phyloP scores from a whole-genome alignment of 208 protist species.

The Crithidia bombi region DNA sequence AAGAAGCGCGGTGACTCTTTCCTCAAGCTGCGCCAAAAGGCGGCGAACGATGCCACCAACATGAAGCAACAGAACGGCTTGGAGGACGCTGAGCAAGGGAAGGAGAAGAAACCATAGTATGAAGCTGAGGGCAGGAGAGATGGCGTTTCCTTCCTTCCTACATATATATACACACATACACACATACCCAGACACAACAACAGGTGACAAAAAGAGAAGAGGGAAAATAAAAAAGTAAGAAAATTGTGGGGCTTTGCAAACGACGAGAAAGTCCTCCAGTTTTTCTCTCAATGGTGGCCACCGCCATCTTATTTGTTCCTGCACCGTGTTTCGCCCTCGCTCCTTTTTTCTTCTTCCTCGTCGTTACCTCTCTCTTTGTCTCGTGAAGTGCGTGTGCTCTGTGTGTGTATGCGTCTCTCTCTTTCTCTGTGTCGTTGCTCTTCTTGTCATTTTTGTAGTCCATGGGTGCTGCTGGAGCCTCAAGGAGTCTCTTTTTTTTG shows the following conservation, averaged over 20 bases:
- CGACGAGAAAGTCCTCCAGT: too few species aligned
- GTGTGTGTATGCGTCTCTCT: too few species aligned
- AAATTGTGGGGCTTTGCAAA: too few species aligned
- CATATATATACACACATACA: slow-evolving; percentile 14
- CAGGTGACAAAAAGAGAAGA: not conserved
- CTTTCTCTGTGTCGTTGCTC: not conserved
- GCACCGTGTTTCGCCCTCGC: too few species aligned
- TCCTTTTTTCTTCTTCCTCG: not conserved
- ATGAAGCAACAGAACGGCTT: slow-evolving; percentile 47
- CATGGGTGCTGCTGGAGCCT: too few species aligned
- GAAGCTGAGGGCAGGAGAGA: slow-evolving; percentile 11
- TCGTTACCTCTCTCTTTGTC: not conserved
- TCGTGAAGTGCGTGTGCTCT: too few species aligned
- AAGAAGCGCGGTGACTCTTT: slow-evolving; percentile 56
- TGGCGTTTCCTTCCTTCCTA: not conserved
- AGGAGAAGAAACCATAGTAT: slow-evolving; percentile 19
- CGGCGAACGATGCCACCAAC: slow-evolving; percentile 4
- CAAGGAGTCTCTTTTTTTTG: too few species aligned
- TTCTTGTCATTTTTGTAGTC: not conserved
- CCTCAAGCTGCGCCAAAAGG: slow-evolving; percentile 29
- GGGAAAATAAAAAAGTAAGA: not conserved
- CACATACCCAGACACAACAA: slow-evolving; percentile 1
- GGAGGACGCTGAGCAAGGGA: slow-evolving; percentile 41
- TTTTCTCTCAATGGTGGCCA: too few species aligned
- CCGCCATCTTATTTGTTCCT: too few species aligned